These are phyloP conservation scores for Rickenella mellea DNA, from an alignment of 768 basidiomycete species.

Conservation along the genomic window DNA sequence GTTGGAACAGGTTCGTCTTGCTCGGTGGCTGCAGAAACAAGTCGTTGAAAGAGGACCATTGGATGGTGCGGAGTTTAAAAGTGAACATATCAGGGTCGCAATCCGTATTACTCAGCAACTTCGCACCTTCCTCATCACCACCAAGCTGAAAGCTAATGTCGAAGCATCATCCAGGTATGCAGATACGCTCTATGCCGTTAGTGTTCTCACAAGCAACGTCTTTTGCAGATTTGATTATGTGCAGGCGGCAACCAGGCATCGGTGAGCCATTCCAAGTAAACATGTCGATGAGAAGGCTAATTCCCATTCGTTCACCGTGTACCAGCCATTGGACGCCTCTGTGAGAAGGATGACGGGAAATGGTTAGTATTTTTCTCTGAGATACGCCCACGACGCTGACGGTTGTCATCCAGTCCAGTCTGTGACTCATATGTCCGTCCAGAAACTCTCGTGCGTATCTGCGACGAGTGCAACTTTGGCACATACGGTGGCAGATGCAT, in stretches of 20 bases:
- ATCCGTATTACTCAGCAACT: too few species aligned
- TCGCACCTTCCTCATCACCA: too few species aligned
- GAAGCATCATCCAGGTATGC: slow-evolving; percentile 78
- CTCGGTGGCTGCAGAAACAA: too few species aligned
- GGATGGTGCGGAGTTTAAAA: too few species aligned
- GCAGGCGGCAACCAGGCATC: slow-evolving; percentile 93
- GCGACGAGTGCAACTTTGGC: slow-evolving; percentile 99
- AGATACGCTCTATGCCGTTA: not conserved
- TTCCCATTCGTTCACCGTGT: not conserved
- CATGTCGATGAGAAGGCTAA: slow-evolving; percentile 2
- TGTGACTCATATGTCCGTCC: slow-evolving; percentile 99
- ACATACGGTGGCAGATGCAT: slow-evolving; percentile 97
- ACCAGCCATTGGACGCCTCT: slow-evolving; percentile 93
- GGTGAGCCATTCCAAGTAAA: slow-evolving; percentile 33
- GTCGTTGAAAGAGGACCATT: too few species aligned
- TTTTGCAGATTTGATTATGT: slow-evolving; percentile 87
- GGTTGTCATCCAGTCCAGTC: slow-evolving; percentile 56
- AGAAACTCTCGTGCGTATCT: slow-evolving; percentile 94
- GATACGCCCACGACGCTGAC: not conserved
- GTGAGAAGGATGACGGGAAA: slow-evolving; percentile 99
- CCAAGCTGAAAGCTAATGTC: too few species aligned
- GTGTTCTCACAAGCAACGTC: not conserved
- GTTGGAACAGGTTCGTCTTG: too few species aligned
- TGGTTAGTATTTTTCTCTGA: slow-evolving; percentile 51
- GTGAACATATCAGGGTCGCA: too few species aligned